Evolutionary conservation across 148 eudicot species (phyloP).

Genomic region (Vaccinium macrocarpon): DNA sequence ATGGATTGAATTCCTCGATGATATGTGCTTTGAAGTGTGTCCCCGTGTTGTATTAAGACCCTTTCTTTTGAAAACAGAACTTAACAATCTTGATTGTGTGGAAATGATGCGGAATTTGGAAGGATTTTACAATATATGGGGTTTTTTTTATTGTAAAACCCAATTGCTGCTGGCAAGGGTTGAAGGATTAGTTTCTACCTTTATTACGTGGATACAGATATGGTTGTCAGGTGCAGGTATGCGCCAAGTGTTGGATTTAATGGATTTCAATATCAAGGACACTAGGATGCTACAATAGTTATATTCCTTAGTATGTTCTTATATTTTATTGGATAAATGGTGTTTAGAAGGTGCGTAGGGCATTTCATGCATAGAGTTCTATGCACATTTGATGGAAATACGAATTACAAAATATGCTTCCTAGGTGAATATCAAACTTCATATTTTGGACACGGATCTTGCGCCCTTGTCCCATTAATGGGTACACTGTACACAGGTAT

Average conservation of each 20-base stretch:
- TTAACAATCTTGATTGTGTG: not conserved
- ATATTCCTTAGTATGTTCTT: not conserved
- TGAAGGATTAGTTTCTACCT: not conserved
- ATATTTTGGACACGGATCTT: not conserved
- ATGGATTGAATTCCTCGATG: too few relatives aligned
- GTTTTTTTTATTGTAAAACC: not conserved
- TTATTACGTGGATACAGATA: not conserved
- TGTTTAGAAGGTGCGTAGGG: not conserved
- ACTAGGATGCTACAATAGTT: not conserved
- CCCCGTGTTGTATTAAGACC: too few relatives aligned
- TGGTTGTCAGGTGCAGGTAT: not conserved
- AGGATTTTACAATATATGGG: not conserved
- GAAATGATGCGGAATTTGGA: not conserved
- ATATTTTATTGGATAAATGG: not conserved
- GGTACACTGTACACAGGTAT: not conserved
- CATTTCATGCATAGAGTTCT: constrained; percentile 2
- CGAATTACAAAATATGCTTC: not conserved
- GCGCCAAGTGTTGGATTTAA: not conserved
- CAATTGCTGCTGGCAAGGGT: not conserved
- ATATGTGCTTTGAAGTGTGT: too few relatives aligned
- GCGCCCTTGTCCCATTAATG: not conserved
- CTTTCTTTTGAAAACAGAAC: not conserved
- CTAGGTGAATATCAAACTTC: not conserved
- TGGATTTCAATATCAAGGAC: not conserved
- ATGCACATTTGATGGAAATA: not conserved